Base-by-base conservation (phyloP, 1,284 basidiomycete species). In the Cyathus olla region DNA sequence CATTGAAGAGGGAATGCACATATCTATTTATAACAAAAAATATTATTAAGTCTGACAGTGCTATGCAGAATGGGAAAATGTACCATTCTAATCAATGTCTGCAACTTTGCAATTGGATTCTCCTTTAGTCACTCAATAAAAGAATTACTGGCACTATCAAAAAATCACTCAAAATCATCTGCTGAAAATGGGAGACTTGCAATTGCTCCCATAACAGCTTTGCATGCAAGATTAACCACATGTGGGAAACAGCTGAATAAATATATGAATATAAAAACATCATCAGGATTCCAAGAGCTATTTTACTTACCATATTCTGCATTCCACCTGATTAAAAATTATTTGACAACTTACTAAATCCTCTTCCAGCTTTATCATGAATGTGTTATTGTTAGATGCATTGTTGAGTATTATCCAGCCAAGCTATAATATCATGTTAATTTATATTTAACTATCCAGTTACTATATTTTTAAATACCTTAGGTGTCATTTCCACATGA, bases 351-450 rank as follows among this genome's bases (percentile, higher is more conserved):
- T 28, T 3, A 28, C 51, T 35, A 76, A 66, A 28, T 66, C 56
- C 0, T 42, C 4, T 51, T 73, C 67, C 9, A 78, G 60, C 13
- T 49, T 51, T 21, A 24, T 48, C 67, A 75, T 66, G 39, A 74
- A 66, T 5, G 68, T 76, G 29, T 76, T 64, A 54, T 77, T 78
- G 51, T 77, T 78, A 2, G 66, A 67, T 4, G 77, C 73, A 62
- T 78, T 80, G 59, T 80, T 76, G 8, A 75, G 48, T 0, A 72
- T 80, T 24, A 77, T 59, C 63, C 66, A 72, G 2, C 78, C 75
- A 54, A 78, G 59, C 75, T 79, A 55, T n/a, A 44, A 60, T 54
- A 46, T 11, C 24, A 9, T 29, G 31, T 26, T 27, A 27, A 35
- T 13, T 8, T 35, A 35, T 35, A 35, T 13, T 35, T 35, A 35